Percentiles rank a stretch among this genome's conserved stretches.
These are phyloP conservation scores for Aspergillus sp. DNA, from an alignment of 2,329 filamentous ascomycete genomes.

Conservation along the genomic window DNA sequence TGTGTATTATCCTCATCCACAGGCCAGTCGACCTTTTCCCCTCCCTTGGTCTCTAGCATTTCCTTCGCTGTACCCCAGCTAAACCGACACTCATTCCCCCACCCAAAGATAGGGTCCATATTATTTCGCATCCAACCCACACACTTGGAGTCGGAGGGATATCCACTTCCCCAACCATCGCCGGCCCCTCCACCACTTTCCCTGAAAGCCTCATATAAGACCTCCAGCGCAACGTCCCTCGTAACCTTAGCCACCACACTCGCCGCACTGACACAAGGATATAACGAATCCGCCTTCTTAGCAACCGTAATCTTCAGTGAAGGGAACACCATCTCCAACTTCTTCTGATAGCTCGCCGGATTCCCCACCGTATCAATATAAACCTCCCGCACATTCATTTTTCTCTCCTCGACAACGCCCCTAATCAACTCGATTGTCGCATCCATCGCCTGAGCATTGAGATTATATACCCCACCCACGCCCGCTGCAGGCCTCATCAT, in stretches of 20 bases:
- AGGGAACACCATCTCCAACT: constrained; percentile 81
- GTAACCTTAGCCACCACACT: constrained; percentile 97
- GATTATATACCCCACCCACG: constrained; percentile 73
- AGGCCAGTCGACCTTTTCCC: constrained; percentile 81
- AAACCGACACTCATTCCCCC: constrained; percentile 89
- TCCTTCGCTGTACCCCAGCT: constrained; percentile 97
- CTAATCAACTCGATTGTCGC: constrained; percentile 81
- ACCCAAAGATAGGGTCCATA: constrained; percentile 93
- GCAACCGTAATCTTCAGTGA: constrained; percentile 71
- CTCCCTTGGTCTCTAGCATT: constrained; percentile 75
- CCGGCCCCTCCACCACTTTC: constrained; percentile 20
- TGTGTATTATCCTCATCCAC: constrained; percentile 68
- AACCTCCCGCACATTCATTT: constrained; percentile 82
- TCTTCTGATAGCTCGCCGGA: constrained; percentile 78
- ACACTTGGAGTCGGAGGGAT: constrained; percentile 83
- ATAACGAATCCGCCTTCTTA: constrained; percentile 90
- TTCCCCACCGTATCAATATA: constrained; percentile 94
- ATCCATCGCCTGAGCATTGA: constrained; percentile 95
- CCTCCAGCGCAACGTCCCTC: constrained; percentile 82
- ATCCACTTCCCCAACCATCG: constrained; percentile 82
- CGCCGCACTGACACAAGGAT: constrained; percentile 88
- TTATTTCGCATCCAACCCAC: constrained; percentile 77
- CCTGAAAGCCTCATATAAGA: constrained; percentile 62
- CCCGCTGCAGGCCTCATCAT: constrained; percentile 64
- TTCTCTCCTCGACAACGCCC: constrained; percentile 66